Conservation (phyloP, 2,329 filamentous ascomycete genomes). For the Hypoxylon sp. region DNA sequence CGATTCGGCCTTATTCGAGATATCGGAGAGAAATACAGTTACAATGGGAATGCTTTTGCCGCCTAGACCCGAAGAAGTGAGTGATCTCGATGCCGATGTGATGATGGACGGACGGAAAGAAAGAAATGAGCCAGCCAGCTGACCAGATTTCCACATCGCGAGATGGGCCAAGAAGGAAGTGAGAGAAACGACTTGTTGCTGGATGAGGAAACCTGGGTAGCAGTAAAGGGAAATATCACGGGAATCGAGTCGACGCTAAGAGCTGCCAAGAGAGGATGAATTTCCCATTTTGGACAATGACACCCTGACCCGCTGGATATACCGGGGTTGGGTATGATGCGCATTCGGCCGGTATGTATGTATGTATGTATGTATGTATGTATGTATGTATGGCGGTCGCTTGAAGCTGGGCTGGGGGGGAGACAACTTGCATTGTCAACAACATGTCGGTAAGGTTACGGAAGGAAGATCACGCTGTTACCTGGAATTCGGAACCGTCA, state of each 20-base stretch:
- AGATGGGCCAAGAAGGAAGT: conserved; percentile 22
- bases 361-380: no score
- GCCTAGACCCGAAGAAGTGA: conserved; percentile 5
- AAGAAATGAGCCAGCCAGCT: conserved; percentile 22
- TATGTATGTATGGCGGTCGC: conserved; percentile 6
- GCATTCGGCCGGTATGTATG: conserved; percentile 18
- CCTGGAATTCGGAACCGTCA: conserved; percentile 36
- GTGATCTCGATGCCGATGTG: no score
- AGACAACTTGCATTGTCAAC: background rate
- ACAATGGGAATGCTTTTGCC: conserved; percentile 16
- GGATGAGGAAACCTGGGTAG: conserved; percentile 29
- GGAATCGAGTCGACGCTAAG: conserved; percentile 25
- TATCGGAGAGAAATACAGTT: conserved; percentile 8
- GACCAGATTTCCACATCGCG: conserved; percentile 24
- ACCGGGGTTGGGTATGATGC: conserved; percentile 25
- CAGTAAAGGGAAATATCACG: conserved; percentile 34
- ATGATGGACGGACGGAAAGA: no score
- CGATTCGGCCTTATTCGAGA: conserved; percentile 3
- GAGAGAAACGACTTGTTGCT: conserved; percentile 14
- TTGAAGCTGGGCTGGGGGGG: conserved; percentile 14
- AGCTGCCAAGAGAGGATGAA: conserved; percentile 22
- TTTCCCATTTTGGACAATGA: conserved; percentile 35
- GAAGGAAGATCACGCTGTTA: conserved; percentile 34
- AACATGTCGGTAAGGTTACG: conserved; percentile 19
- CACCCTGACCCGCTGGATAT: conserved; percentile 1